Percentiles rank a stretch among this genome's conserved stretches.
Conservation (phyloP, 2,329 filamentous ascomycete species). For the Cryphonectria nitschkei region DNA sequence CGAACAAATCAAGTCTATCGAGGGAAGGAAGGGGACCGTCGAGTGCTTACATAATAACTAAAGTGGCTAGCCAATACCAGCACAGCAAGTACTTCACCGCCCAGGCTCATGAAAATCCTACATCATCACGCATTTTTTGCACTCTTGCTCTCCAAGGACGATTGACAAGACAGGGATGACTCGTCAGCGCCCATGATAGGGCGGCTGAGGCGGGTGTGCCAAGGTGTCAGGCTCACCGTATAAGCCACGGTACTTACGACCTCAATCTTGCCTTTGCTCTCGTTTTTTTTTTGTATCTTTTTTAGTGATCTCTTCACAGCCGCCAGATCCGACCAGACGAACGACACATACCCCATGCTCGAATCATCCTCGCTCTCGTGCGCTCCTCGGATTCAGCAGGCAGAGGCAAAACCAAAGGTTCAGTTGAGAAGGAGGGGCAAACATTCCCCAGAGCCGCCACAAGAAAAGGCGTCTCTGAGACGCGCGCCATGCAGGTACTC, state of each 20-base stretch:
- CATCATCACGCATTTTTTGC: neutral
- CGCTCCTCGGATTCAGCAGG: slow-evolving; percentile 10
- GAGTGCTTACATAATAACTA: neutral
- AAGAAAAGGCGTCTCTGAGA: neutral
- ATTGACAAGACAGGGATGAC: slow-evolving; percentile 14
- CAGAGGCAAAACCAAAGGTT: slow-evolving; percentile 19
- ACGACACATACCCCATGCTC: neutral
- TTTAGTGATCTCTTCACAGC: neutral
- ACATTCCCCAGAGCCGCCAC: slow-evolving; percentile 16
- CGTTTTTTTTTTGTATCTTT: neutral
- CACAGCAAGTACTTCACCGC: neutral
- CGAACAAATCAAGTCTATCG: neutral
- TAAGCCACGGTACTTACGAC: slow-evolving; percentile 9
- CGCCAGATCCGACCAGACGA: neutral
- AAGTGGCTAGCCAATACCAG: neutral
- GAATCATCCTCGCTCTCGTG: neutral
- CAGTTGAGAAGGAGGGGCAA: slow-evolving; percentile 17
- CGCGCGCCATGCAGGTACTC: slow-evolving; percentile 31
- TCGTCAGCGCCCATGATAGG: slow-evolving; percentile 14
- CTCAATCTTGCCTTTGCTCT: slow-evolving; percentile 14
- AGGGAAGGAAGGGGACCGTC: neutral
- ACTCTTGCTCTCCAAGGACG: neutral
- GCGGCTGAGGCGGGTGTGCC: slow-evolving; percentile 1
- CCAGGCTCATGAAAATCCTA: neutral
- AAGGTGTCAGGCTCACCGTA: slow-evolving; percentile 9